Evolutionary conservation across 768 basidiomycete genomes (phyloP), one percentile per base, ranked within the genome.

Genomic region (Rhizopogon rudus): DNA sequence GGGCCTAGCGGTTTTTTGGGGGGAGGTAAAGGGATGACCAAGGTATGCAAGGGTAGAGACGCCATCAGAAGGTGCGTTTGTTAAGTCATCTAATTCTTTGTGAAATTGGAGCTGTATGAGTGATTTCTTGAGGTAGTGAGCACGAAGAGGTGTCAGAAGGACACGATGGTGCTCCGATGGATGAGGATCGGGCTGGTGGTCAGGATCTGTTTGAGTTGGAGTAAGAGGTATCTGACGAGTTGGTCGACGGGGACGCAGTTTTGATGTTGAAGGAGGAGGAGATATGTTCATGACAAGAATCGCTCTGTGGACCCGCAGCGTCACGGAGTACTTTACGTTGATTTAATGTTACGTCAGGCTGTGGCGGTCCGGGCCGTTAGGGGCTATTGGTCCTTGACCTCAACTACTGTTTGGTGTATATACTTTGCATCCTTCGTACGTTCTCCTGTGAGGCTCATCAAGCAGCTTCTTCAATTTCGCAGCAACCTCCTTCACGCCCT

Each of bases 121-220:
- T 16, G 91, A 82, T 71, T 98, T 98, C 78, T 98, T 99, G 69
- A 99, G 90, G 72, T 99, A 99, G 67, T 99, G 97, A 4, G 95
- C 93, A 42, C 95, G 87, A 46, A 95, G 75, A 12, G 96, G 91
- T 1, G 93, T 91, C 48, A 98, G 82, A 50, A 25, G 25, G 25
- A 74, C 71, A 20, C 25, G 10, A 16, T 56, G 22, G 49, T 40
- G 49, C 12, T 40, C 37, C 22, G 37, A 20, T 29, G 50, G 51
- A 28, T 35, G 28, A 35, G 51, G 9, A 53, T 55, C 51, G 6
- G 16, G 39, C 7, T 14, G 20, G 10, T 37, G 14, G n/a, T 40
- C 40, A 39, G 10, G 10, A 37, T 17, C 42, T 25, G 17, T 17
- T 43, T 17, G 10, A 17, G 39, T 40, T 25, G 60, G 56, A 14